These are phyloP conservation scores for Russula griseocarnosa DNA, from an alignment of 768 basidiomycete genomes.

Conservation along the genomic window DNA sequence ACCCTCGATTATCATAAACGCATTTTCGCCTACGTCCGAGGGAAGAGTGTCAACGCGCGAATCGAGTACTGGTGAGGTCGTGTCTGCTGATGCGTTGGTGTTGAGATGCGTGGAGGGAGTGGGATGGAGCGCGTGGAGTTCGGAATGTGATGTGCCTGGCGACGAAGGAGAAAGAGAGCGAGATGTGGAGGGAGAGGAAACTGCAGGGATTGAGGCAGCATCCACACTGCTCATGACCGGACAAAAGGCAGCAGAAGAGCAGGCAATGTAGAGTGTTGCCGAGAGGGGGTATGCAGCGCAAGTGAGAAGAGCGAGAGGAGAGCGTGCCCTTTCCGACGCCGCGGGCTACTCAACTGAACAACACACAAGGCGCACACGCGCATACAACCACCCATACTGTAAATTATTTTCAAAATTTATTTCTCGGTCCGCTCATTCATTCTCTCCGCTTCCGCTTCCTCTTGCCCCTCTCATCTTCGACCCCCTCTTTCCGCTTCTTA, in stretches of 20 bases:
- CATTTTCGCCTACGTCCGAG: conserved; percentile 23
- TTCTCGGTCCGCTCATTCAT: not conserved
- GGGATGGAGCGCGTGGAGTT: conserved; percentile 22
- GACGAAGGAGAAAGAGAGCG: conserved; percentile 32
- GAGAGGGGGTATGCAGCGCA: conserved; percentile 13
- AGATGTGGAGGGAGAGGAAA: conserved; percentile 35
- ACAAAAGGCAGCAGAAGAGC: conserved; percentile 19
- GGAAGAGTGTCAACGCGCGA: conserved; percentile 15
- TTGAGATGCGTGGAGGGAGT: conserved; percentile 33
- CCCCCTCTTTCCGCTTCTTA: not conserved
- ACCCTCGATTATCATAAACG: conserved; percentile 26
- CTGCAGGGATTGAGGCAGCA: conserved; percentile 33
- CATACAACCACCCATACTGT: not conserved
- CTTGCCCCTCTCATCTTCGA: not conserved
- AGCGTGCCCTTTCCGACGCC: conserved; percentile 21
- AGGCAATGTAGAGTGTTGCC: conserved; percentile 10
- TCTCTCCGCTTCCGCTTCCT: not conserved
- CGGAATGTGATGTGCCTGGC: conserved; percentile 30
- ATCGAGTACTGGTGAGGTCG: conserved; percentile 14
- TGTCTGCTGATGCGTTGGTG: conserved; percentile 24
- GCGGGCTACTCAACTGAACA: conserved; percentile 9
- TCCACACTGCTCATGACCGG: conserved; percentile 44
- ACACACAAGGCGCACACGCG: conserved; percentile 13
- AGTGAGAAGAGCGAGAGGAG: conserved; percentile 14
- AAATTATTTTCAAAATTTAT: not conserved